Conservation (phyloP, 2,329 filamentous ascomycete species). For the Nemania diffusa region DNA sequence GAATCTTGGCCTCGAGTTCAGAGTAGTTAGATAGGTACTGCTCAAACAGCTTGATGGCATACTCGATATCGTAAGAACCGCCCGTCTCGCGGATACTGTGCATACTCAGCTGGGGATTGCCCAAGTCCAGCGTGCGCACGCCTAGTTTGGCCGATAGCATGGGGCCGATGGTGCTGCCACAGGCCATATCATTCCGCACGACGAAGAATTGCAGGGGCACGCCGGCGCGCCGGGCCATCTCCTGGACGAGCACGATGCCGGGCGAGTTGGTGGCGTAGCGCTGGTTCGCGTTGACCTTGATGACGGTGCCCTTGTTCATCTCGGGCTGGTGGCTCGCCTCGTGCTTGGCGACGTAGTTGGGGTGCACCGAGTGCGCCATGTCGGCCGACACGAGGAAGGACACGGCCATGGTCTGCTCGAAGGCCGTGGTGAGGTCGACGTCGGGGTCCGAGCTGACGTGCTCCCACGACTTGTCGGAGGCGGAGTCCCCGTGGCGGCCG, state of each 20-base stretch:
- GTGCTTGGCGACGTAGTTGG: constrained; percentile 93
- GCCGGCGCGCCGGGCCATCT: constrained; percentile 77
- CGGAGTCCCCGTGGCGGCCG: constrained; percentile 58
- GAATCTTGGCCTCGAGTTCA: constrained; percentile 81
- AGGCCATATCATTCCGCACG: constrained; percentile 92
- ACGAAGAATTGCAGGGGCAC: constrained; percentile 96
- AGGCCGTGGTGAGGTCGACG: constrained; percentile 78
- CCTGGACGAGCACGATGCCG: constrained; percentile 91
- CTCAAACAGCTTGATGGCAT: constrained; percentile 86
- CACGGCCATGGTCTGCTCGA: constrained; percentile 89
- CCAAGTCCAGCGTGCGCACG: constrained; percentile 87
- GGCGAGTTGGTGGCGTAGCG: constrained; percentile 97
- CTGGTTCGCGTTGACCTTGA: constrained; percentile 98
- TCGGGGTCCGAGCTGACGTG: constrained; percentile 63
- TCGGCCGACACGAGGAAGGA: constrained; percentile 97
- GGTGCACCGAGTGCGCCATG: constrained; percentile 96
- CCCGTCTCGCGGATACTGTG: constrained; percentile 95
- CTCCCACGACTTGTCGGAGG: constrained; percentile 74
- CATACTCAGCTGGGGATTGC: constrained; percentile 96
- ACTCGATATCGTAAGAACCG: constrained; percentile 85
- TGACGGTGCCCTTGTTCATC: constrained; percentile 96
- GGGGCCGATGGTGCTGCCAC: constrained; percentile 97
- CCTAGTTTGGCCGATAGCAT: constrained; percentile 91
- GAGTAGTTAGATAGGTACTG: constrained; percentile 88
- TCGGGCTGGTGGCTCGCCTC: constrained; percentile 89